Conservation (phyloP, 805 yeast genomes). For the Candida anglica region DNA sequence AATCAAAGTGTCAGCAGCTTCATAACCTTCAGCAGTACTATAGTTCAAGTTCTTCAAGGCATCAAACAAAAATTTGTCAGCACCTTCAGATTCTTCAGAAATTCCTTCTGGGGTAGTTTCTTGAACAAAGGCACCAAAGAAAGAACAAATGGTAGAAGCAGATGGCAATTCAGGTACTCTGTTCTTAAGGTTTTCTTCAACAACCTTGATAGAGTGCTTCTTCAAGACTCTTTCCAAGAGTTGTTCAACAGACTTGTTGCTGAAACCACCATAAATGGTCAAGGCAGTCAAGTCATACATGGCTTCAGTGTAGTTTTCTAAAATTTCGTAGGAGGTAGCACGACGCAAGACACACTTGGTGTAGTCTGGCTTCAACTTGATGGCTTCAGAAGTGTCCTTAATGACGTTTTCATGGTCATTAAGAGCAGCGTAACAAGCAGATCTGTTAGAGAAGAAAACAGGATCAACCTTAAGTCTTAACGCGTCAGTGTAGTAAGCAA, state of each 20-base stretch:
- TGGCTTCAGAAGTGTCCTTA: slow-evolving; percentile 82
- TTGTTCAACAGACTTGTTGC: slow-evolving; percentile 71
- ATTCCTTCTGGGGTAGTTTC: slow-evolving; percentile 49
- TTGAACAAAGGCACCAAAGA: slow-evolving; percentile 78
- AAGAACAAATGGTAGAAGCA: slow-evolving; percentile 77
- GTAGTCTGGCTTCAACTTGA: slow-evolving; percentile 83
- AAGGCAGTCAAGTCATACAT: slow-evolving; percentile 89
- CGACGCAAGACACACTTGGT: slow-evolving; percentile 90
- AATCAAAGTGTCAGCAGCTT: slow-evolving; percentile 55
- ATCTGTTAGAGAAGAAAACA: slow-evolving; percentile 88
- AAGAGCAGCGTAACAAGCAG: slow-evolving; percentile 89
- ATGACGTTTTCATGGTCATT: slow-evolving; percentile 79
- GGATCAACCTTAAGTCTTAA: slow-evolving; percentile 75
- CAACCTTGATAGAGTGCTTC: slow-evolving; percentile 71
- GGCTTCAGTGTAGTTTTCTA: slow-evolving; percentile 77
- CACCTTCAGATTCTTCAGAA: slow-evolving; percentile 51
- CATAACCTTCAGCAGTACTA: slow-evolving; percentile 57
- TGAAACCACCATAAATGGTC: slow-evolving; percentile 79
- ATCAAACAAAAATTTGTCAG: slow-evolving; percentile 59
- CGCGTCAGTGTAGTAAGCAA: slow-evolving; percentile 76
- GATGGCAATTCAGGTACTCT: slow-evolving; percentile 66
- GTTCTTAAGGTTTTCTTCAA: slow-evolving; percentile 54
- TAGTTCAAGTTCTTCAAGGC: slow-evolving; percentile 55
- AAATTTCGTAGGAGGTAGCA: slow-evolving; percentile 84
- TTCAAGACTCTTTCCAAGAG: slow-evolving; percentile 84